These are phyloP conservation scores for Gymnopilus junonius DNA, from an alignment of 768 basidiomycete species.

Conservation along the genomic window DNA sequence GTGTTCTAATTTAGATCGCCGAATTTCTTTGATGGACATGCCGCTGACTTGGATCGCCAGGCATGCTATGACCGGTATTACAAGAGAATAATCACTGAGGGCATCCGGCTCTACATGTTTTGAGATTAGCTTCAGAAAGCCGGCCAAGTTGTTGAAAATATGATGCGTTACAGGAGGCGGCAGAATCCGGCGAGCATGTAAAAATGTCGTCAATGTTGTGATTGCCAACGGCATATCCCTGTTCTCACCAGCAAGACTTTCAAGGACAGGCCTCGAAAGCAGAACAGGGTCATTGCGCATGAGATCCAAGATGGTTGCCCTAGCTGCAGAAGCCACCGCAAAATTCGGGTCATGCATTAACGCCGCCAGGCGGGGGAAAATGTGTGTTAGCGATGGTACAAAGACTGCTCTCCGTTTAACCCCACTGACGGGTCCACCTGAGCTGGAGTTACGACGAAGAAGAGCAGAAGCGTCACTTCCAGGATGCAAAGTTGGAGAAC, in stretches of 20 bases:
- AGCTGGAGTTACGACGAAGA: slow-evolving; percentile 60
- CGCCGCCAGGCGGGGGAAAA: slow-evolving; percentile 58
- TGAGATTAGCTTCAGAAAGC: slow-evolving; percentile 61
- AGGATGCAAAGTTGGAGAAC: slow-evolving; percentile 14
- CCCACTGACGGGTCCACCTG: slow-evolving; percentile 46
- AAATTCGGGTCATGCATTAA: slow-evolving; percentile 59
- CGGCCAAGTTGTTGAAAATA: slow-evolving; percentile 72
- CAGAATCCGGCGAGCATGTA: slow-evolving; percentile 58
- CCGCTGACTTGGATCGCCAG: slow-evolving; percentile 70
- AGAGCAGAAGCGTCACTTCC: slow-evolving; percentile 40
- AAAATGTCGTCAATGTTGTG: slow-evolving; percentile 54
- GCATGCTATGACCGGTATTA: slow-evolving; percentile 60
- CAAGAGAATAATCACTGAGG: slow-evolving; percentile 56
- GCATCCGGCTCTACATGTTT: slow-evolving; percentile 48
- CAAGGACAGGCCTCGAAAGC: slow-evolving; percentile 65
- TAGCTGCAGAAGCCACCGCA: slow-evolving; percentile 58
- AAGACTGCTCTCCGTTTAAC: slow-evolving; percentile 70
- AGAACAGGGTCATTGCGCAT: slow-evolving; percentile 78
- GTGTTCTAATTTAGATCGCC: slow-evolving; percentile 71
- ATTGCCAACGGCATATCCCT: slow-evolving; percentile 52
- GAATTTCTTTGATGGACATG: slow-evolving; percentile 72
- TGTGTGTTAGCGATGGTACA: slow-evolving; percentile 57
- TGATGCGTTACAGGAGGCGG: slow-evolving; percentile 70
- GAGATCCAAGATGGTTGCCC: slow-evolving; percentile 60
- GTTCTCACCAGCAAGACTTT: slow-evolving; percentile 57